phyloP scores from a whole-genome alignment of 257 asterid genomes.

The Rhazya stricta region DNA sequence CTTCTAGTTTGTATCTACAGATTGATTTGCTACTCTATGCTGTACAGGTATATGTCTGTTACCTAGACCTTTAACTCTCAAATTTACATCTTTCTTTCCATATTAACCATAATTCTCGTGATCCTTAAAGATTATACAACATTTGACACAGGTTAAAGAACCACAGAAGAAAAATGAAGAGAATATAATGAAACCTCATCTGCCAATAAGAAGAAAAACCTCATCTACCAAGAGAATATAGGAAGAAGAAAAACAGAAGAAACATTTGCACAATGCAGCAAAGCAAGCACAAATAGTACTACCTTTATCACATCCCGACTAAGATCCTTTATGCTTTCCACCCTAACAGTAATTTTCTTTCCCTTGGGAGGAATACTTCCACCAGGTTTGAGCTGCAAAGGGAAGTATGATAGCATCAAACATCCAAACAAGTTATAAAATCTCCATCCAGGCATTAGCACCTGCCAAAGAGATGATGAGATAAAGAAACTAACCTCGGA shows the following conservation, averaged over 20 bases:
- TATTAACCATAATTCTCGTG: neutral
- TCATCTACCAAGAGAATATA: no score
- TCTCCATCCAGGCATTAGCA: neutral
- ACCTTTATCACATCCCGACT: constrained; percentile 96
- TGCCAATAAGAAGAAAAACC: neutral
- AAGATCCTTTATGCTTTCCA: constrained; percentile 67
- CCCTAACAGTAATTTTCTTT: constrained; percentile 59
- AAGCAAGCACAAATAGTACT: constrained; percentile 4
- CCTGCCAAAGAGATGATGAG: constrained; percentile 1
- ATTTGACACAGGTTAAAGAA: neutral
- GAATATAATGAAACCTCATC: neutral
- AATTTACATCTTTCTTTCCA: neutral
- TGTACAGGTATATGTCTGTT: neutral
- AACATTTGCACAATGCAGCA: neutral
- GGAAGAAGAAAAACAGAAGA: neutral
- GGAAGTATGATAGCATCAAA: constrained; percentile 14
- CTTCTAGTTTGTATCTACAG: neutral
- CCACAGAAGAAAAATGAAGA: neutral
- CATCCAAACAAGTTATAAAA: constrained; percentile 2
- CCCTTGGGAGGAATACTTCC: constrained; percentile 84
- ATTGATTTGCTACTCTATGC: neutral
- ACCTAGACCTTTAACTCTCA: constrained; percentile 2
- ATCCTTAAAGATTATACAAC: neutral
- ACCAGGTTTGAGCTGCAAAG: constrained; percentile 82
- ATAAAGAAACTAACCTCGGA: constrained; percentile 58